Base-by-base conservation (phyloP, 345 rosid genomes). In the Murraya paniculata region DNA sequence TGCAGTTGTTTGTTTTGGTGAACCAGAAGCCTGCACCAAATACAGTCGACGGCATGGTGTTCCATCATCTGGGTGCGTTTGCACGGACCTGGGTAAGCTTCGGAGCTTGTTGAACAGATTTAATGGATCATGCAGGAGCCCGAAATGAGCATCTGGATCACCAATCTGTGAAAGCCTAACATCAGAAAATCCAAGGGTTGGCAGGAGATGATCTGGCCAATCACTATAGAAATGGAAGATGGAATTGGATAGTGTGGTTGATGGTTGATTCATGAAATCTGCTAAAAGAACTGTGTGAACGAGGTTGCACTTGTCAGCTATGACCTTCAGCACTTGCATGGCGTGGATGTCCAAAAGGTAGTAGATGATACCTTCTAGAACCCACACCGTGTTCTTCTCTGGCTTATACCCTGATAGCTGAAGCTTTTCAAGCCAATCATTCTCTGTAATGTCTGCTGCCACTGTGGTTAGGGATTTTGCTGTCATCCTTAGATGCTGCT, bases 141-240 rank as follows among this genome's bases (percentile, higher is more conserved):
- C 98, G 9, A 95, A 95, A 79, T 95, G 86, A 19, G 98, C 99
- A 84, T 93, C 97, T 56, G 99, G 92, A 67, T 93, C 94, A 68
- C 99, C 99, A 59, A 92, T 93, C 79, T 95, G 97, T 72, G 98
- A 93, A 85, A 95, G 94, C 66, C 77, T 87, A 65, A 93, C 99
- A 60, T 91, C 77, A 78, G 98, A 86, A 85, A 93, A 93, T 67
- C 99, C 99, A 25, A 95, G 78, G 57, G 99, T 80, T 76, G 98
- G 98, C 66, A 95, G 88, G 27, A 92, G 91, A 70, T 86, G 91
- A 60, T 95, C 98, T 27, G 99, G 99, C 99, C 98, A 93, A 84
- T 93, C 98, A 80, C 98, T 89, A 77, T 93, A 89, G 84, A 95
- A 95, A 61, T 90, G 88, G 89, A 89, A 95, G 79, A 85, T 84